Evolutionary conservation across 441 rosid species (phyloP).

Genomic region (Jatropha podagrica): DNA sequence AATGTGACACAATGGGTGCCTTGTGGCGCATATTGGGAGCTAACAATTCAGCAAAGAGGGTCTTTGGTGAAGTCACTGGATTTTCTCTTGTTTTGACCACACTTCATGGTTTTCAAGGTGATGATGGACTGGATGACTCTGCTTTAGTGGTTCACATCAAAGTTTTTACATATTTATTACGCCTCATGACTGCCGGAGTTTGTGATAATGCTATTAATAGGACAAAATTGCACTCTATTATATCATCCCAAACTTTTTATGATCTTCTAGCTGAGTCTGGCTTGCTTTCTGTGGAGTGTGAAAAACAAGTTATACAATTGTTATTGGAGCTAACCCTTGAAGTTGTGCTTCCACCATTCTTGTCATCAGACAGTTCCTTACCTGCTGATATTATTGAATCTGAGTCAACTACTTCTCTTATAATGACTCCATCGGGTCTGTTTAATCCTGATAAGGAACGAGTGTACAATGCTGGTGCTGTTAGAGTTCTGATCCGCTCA

Average conservation of each 20-base stretch:
- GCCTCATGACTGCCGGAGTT: constrained; percentile 93
- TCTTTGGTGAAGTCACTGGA: constrained; percentile 98
- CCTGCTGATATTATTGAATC: constrained; percentile 49
- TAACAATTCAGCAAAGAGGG: constrained; percentile 83
- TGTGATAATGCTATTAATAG: constrained; percentile 80
- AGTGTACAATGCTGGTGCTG: constrained; percentile 89
- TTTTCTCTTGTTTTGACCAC: constrained; percentile 97
- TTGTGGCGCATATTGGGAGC: constrained; percentile 96
- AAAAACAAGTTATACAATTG: constrained; percentile 95
- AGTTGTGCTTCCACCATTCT: constrained; percentile 90
- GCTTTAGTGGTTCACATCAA: constrained; percentile 56
- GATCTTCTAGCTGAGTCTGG: constrained; percentile 97
- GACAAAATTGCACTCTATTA: constrained; percentile 77
- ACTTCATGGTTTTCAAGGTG: constrained; percentile 90
- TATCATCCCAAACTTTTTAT: constrained; percentile 89
- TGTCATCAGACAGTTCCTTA: constrained; percentile 51
- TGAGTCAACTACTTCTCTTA: constrained; percentile 50
- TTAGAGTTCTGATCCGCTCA: constrained; percentile 87
- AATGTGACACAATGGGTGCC: constrained; percentile 98
- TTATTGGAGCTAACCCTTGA: constrained; percentile 97
- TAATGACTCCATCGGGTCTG: constrained; percentile 61
- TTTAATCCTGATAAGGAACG: constrained; percentile 81
- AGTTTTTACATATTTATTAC: constrained; percentile 83
- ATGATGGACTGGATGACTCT: constrained; percentile 63
- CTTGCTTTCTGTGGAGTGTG: constrained; percentile 90